These are phyloP conservation scores for Calonectria leucothoes DNA, from an alignment of 2,329 filamentous ascomycete species.

Conservation along the genomic window DNA sequence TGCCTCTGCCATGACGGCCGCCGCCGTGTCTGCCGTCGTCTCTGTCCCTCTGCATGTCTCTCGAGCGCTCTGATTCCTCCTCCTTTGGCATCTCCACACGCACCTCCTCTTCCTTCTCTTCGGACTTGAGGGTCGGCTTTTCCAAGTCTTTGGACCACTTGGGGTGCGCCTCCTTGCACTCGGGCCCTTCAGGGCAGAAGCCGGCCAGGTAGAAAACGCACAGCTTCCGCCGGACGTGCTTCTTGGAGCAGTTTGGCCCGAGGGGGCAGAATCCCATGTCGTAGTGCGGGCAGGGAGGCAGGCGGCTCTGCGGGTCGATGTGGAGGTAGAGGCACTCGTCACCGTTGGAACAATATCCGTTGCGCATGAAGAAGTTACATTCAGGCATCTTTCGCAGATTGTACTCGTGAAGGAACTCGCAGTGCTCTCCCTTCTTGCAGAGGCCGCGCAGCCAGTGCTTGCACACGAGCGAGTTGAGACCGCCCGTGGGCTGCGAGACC, in stretches of 20 bases:
- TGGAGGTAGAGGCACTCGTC: slow-evolving; percentile 96
- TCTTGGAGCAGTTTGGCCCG: slow-evolving; percentile 87
- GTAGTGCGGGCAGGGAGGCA: slow-evolving; percentile 89
- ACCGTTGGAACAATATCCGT: slow-evolving; percentile 95
- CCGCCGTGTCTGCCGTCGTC: slow-evolving; percentile 48
- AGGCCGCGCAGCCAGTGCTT: slow-evolving; percentile 98
- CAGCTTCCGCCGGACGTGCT: slow-evolving; percentile 84
- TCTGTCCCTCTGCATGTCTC: slow-evolving; percentile 49
- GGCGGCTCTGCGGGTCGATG: slow-evolving; percentile 83
- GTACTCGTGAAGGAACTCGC: slow-evolving; percentile 99
- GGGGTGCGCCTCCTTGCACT: slow-evolving; percentile 85
- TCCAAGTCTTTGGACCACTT: slow-evolving; percentile 82
- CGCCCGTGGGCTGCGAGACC: slow-evolving; percentile 53
- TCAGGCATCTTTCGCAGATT: slow-evolving; percentile 98
- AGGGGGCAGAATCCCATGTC: slow-evolving; percentile 95
- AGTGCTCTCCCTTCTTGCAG: slow-evolving; percentile 96
- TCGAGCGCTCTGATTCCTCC: slow-evolving; percentile 50
- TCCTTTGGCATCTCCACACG: slow-evolving; percentile 48
- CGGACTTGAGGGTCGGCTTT: slow-evolving; percentile 77
- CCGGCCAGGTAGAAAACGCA: slow-evolving; percentile 91
- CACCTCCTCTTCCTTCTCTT: slow-evolving; percentile 66
- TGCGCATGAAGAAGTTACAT: slow-evolving; percentile 95
- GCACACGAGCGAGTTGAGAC: slow-evolving; percentile 88
- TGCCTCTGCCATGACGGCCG: slow-evolving; percentile 49
- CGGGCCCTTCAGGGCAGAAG: slow-evolving; percentile 87